A percentile compares a stretch with the other conserved stretches of the same genome.
Evolutionary conservation across 495 filamentous ascomycete genomes (phyloP).

Genomic region (Penicillium cinerascens): DNA sequence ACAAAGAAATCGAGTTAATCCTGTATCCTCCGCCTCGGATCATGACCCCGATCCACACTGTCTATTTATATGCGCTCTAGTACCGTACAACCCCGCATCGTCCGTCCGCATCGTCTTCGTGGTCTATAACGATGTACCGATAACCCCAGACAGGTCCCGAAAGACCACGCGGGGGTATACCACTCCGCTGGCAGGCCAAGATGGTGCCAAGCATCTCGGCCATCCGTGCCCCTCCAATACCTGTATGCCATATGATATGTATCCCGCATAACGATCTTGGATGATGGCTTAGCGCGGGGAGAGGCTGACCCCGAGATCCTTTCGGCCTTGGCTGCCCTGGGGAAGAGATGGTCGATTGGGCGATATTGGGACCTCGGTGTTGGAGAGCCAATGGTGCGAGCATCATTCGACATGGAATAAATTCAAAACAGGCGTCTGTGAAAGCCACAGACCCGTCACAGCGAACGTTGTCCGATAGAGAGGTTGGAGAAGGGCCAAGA

Average conservation of each 20-base stretch:
- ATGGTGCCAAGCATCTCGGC: slow-evolving; percentile 16
- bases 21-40: not conserved
- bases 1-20: not conserved
- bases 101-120: slow-evolving; percentile 15
- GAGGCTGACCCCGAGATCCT: slow-evolving; percentile 10
- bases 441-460: not conserved
- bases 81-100: slow-evolving; percentile 8
- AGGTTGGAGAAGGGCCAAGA: not conserved
- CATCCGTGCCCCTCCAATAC: slow-evolving; percentile 15
- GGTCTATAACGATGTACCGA: slow-evolving; percentile 3
- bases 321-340: slow-evolving; percentile 13
- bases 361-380: slow-evolving; percentile 12
- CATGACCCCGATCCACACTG: not conserved
- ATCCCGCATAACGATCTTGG: slow-evolving; percentile 8
- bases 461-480: not conserved
- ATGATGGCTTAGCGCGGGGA: slow-evolving; percentile 16
- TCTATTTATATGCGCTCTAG: not conserved
- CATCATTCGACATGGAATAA: not conserved
- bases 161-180: slow-evolving; percentile 4
- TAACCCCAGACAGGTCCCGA: slow-evolving; percentile 8
- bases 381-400: slow-evolving; percentile 9
- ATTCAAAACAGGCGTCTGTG: not conserved
- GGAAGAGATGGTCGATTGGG: slow-evolving; percentile 1
- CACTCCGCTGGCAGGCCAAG: slow-evolving; percentile 16
- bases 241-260: slow-evolving; percentile 1